These are phyloP conservation scores for Acrocalymma vagum DNA, from an alignment of 2,329 filamentous ascomycete genomes.

Conservation along the genomic window DNA sequence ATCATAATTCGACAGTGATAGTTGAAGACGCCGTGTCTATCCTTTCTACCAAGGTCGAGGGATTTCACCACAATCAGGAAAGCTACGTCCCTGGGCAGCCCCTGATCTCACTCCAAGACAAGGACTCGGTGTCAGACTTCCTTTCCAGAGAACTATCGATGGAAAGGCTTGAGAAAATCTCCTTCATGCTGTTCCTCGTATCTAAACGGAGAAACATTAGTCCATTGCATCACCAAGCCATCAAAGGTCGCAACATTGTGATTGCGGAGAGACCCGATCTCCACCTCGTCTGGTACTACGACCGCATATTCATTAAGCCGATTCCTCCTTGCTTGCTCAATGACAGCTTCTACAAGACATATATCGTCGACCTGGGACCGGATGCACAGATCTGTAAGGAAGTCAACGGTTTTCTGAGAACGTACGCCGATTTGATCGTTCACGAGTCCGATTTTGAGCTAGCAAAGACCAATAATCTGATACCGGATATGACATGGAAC, in stretches of 20 bases:
- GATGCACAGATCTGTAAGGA: neutral
- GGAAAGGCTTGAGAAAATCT: too few relatives aligned
- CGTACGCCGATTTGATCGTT: conserved; percentile 2
- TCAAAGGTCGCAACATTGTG: neutral
- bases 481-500: neutral
- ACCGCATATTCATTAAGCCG: conserved; percentile 11
- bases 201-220: too few relatives aligned
- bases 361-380: neutral
- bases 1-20: too few relatives aligned
- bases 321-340: conserved; percentile 3
- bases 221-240: neutral
- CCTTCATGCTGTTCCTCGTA: too few relatives aligned
- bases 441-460: conserved; percentile 4
- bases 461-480: conserved; percentile 1
- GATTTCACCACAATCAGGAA: too few relatives aligned
- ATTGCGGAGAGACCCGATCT: conserved; percentile 1
- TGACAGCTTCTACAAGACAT: conserved; percentile 1
- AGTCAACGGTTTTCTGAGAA: conserved; percentile 1
- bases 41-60: too few relatives aligned
- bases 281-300: conserved; percentile 2
- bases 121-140: too few relatives aligned
- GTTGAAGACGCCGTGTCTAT: too few relatives aligned
- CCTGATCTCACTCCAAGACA: too few relatives aligned
- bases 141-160: too few relatives aligned
- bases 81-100: too few relatives aligned